These are phyloP conservation scores for Globisporangium solare DNA, from an alignment of 352 stramenopile genomes.

Conservation along the genomic window DNA sequence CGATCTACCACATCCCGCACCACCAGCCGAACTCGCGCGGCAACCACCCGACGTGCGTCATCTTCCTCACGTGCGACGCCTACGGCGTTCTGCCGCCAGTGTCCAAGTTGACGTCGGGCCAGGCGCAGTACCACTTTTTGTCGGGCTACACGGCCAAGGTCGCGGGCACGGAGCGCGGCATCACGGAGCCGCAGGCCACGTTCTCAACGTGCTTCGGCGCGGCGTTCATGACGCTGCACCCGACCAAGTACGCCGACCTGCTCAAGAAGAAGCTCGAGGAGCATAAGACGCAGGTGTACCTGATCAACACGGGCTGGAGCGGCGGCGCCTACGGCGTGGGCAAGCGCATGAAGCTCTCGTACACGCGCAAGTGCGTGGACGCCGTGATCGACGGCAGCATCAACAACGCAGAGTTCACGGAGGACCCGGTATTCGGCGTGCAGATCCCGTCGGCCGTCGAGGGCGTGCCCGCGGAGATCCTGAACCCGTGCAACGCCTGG, in stretches of 20 bases:
- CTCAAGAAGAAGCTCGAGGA: conserved; percentile 55
- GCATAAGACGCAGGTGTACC: conserved; percentile 40
- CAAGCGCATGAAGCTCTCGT: conserved; percentile 95
- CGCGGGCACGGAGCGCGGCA: conserved; percentile 42
- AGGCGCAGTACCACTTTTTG: conserved; percentile 96
- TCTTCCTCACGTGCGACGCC: conserved; percentile 96
- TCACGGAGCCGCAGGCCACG: conserved; percentile 46
- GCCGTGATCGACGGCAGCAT: conserved; percentile 69
- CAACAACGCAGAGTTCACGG: conserved; percentile 55
- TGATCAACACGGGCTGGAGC: conserved; percentile 95
- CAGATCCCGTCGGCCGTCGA: conserved; percentile 58
- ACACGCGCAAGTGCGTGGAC: conserved; percentile 74
- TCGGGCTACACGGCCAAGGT: conserved; percentile 60
- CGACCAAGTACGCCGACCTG: conserved; percentile 48
- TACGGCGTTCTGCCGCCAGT: conserved; percentile 95
- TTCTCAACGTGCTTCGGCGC: conserved; percentile 58
- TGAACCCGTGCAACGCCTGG: conserved; percentile 76
- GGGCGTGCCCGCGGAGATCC: conserved; percentile 68
- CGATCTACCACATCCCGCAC: conserved; percentile 56
- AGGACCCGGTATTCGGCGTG: conserved; percentile 71
- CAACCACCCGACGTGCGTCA: conserved; percentile 82
- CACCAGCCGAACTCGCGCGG: conserved; percentile 36
- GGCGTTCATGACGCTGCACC: conserved; percentile 53
- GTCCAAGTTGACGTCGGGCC: conserved; percentile 86
- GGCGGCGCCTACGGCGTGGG: conserved; percentile 94